Evolutionary conservation across 2,329 filamentous ascomycete genomes (phyloP), one percentile per base, ranked within the genome.

Genomic region (Fusarium palustre): DNA sequence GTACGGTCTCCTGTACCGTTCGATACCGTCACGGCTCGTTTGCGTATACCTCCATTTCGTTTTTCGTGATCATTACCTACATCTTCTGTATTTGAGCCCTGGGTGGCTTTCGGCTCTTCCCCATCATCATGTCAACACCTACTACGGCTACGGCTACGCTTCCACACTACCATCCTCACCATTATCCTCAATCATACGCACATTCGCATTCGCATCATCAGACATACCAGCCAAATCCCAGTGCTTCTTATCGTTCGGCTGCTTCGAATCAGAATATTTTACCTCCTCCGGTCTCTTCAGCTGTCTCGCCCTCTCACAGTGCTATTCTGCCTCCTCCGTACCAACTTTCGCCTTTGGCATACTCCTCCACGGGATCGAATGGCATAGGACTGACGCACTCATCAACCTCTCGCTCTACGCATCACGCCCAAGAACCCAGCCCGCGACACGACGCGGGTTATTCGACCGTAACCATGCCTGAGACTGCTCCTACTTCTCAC

Each of bases 81-180:
- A 15, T 41, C 48, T 60, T 41, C 60, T 67, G 41, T 45, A 55
- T 64, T 42, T 55, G 50, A 58, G 69, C 67, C 71, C 68, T 70
- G 70, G 68, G 62, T 63, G 72, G 72, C 69, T 74, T 55, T 74
- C 68, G 56, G 64, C 68, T 69, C 58, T 71, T 58, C 61, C 56
- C 53, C 70, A 70, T 72, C 70, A 70, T 71, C 75, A 94, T 95
- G 92, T 94, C 92, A 85, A 94, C 92, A 74, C 92, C 92, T 73
- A 93, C 91, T 67, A 91, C 90, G 76, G 90, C 90, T 75, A 91
- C 90, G 79, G 90, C 90, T 76, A 91, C 90, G 72, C 85, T 92
- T 77, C 89, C 90, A 78, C 88, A 87, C 75, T 89, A 90, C 80
- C 87, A 89, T 80, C 86, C 87, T 66, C 86, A 86, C 83, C 90